Conservation (phyloP, 208 protist genomes). For the Leishmania mexicana region DNA sequence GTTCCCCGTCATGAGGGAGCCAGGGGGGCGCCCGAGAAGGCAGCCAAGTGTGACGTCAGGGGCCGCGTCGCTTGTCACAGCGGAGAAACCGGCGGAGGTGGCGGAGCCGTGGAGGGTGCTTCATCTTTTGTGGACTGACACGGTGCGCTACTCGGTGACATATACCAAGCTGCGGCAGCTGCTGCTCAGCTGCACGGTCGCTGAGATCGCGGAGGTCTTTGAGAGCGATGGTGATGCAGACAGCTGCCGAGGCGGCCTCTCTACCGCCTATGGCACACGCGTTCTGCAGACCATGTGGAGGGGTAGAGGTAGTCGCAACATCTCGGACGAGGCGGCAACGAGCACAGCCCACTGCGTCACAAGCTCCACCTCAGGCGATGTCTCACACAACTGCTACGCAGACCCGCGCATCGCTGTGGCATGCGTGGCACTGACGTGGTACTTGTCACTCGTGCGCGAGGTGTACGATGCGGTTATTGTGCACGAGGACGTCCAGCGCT, state of each 20-base stretch:
- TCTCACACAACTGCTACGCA: constrained; percentile 31
- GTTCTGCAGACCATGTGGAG: constrained; percentile 1
- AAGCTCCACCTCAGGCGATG: constrained; percentile 14
- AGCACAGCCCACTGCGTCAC: constrained; percentile 8
- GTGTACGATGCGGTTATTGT: constrained; percentile 52
- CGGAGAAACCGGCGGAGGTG: constrained; percentile 11
- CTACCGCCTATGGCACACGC: not conserved
- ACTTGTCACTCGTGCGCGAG: constrained; percentile 45
- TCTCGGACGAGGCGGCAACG: constrained; percentile 13
- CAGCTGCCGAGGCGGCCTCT: not conserved
- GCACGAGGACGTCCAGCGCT: constrained; percentile 49
- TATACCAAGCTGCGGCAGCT: constrained; percentile 36
- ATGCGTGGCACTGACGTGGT: constrained; percentile 64
- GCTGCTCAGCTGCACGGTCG: constrained; percentile 31
- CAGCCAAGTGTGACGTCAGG: not conserved
- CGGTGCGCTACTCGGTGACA: constrained; percentile 51
- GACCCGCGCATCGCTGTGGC: constrained; percentile 31
- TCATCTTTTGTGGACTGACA: constrained; percentile 41
- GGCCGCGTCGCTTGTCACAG: not conserved
- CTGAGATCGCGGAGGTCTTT: constrained; percentile 27
- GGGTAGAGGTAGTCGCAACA: constrained; percentile 8
- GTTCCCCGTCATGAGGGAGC: constrained; percentile 24
- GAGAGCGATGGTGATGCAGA: constrained; percentile 4
- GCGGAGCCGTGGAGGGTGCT: constrained; percentile 34
- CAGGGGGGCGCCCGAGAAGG: not conserved